These are phyloP conservation scores for Rubroboletus pulcherrimus DNA, from an alignment of 768 basidiomycete genomes.

Conservation along the genomic window DNA sequence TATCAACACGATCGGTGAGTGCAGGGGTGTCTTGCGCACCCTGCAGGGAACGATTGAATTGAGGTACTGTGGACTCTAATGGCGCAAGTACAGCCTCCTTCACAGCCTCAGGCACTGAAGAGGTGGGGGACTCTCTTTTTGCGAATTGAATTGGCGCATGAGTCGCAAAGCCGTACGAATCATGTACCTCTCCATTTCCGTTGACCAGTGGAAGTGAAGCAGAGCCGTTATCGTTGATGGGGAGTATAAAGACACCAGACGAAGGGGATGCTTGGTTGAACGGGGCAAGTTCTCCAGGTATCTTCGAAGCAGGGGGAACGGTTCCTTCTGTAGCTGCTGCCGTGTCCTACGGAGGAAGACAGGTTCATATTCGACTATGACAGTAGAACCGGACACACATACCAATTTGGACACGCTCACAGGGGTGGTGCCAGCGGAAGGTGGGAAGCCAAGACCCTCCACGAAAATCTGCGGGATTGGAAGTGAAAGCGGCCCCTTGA, in stretches of 20 bases:
- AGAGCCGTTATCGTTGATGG: slow-evolving; percentile 36
- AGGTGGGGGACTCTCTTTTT: background rate
- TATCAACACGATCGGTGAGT: background rate
- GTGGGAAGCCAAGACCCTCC: slow-evolving; percentile 8
- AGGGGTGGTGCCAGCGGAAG: slow-evolving; percentile 39
- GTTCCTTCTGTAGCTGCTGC: slow-evolving; percentile 20
- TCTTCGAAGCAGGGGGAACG: slow-evolving; percentile 3
- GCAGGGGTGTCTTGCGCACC: background rate
- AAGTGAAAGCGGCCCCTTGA: slow-evolving; percentile 10
- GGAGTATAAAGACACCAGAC: slow-evolving; percentile 30
- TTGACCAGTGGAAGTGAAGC: slow-evolving; percentile 5
- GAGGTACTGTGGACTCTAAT: background rate
- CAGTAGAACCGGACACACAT: background rate
- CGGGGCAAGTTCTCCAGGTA: background rate
- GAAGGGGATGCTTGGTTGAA: slow-evolving; percentile 4
- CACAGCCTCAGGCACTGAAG: background rate
- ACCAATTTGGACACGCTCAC: slow-evolving; percentile 19
- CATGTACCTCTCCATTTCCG: slow-evolving; percentile 11
- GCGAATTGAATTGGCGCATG: slow-evolving; percentile 16
- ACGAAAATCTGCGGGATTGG: slow-evolving; percentile 20
- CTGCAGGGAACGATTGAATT: background rate
- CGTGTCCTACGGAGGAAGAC: slow-evolving; percentile 14
- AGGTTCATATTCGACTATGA: background rate
- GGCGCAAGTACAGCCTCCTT: background rate
- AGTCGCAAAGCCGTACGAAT: slow-evolving; percentile 14